A percentile compares a stretch with the other conserved stretches of the same genome.
These are phyloP conservation scores for Pulveroboletus sp. DNA, from an alignment of 768 basidiomycete species.

Conservation along the genomic window DNA sequence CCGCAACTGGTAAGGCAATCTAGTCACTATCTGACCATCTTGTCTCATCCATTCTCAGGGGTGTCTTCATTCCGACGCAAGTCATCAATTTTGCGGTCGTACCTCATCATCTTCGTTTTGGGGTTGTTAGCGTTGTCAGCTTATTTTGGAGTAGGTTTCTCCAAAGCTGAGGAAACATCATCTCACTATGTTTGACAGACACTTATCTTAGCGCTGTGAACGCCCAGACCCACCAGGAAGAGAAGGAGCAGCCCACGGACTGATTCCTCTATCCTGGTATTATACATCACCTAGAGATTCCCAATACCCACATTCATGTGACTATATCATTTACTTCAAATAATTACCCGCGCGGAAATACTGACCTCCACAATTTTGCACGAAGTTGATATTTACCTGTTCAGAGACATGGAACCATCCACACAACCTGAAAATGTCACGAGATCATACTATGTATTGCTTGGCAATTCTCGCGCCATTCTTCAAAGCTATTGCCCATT, in stretches of 20 bases:
- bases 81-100: slow-evolving; percentile 74
- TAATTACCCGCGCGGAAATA: background rate
- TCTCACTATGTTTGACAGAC: slow-evolving; percentile 34
- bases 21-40: background rate
- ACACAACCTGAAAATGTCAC: background rate
- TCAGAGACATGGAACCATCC: background rate
- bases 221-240: slow-evolving; percentile 22
- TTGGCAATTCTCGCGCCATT: background rate
- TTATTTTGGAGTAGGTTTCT: slow-evolving; percentile 73
- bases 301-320: slow-evolving; percentile 11
- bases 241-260: background rate
- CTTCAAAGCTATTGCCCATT: background rate
- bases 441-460: background rate
- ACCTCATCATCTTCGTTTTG: slow-evolving; percentile 72
- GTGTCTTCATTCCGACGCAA: slow-evolving; percentile 73
- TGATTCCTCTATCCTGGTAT: background rate
- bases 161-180: background rate
- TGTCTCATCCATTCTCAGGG: slow-evolving; percentile 37
- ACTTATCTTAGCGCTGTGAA: slow-evolving; percentile 62
- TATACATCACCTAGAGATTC: slow-evolving; percentile 12
- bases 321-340: background rate
- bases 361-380: background rate
- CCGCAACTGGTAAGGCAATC: slow-evolving; percentile 62
- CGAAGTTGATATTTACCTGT: background rate
- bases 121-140: slow-evolving; percentile 70